Evolutionary conservation across 1,284 basidiomycete species (phyloP).

Genomic region (Trichosporon ovoides): DNA sequence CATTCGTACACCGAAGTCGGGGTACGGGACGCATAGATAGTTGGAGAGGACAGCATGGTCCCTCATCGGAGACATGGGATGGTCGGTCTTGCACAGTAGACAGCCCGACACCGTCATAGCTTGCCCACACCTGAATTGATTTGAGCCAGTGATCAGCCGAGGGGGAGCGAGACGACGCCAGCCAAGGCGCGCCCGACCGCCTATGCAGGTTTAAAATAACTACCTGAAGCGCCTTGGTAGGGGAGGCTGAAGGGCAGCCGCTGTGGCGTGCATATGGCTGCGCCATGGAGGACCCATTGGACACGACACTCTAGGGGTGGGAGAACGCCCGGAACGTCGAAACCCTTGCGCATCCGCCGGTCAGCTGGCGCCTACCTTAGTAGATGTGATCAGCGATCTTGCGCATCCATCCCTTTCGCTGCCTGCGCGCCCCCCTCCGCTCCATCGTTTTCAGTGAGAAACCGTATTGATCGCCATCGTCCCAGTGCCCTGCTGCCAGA

Average conservation of each 20-base stretch:
- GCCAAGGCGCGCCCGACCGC: background rate
- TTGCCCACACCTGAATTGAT: background rate
- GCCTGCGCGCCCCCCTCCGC: too few relatives aligned
- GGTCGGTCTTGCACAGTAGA: background rate
- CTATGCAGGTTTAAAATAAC: background rate
- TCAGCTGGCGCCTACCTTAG: background rate
- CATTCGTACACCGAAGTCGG: too few relatives aligned
- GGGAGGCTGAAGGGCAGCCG: background rate
- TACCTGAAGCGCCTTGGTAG: background rate
- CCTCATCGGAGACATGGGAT: background rate
- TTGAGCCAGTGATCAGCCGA: background rate
- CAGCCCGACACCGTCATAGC: background rate
- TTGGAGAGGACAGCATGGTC: too few relatives aligned
- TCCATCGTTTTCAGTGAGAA: too few relatives aligned
- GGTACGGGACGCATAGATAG: too few relatives aligned
- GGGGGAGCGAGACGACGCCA: background rate
- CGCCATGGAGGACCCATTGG: background rate
- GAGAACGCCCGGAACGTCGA: too few relatives aligned
- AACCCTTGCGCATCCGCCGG: background rate
- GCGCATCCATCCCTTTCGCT: too few relatives aligned
- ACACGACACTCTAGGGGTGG: background rate
- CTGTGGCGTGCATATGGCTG: too few relatives aligned
- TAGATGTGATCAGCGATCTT: too few relatives aligned
- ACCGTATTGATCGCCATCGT: too few relatives aligned
- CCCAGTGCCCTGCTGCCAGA: too few relatives aligned